Evolutionary conservation across 257 asterid genomes (phyloP).

Genomic region (Jacaranda copaia): DNA sequence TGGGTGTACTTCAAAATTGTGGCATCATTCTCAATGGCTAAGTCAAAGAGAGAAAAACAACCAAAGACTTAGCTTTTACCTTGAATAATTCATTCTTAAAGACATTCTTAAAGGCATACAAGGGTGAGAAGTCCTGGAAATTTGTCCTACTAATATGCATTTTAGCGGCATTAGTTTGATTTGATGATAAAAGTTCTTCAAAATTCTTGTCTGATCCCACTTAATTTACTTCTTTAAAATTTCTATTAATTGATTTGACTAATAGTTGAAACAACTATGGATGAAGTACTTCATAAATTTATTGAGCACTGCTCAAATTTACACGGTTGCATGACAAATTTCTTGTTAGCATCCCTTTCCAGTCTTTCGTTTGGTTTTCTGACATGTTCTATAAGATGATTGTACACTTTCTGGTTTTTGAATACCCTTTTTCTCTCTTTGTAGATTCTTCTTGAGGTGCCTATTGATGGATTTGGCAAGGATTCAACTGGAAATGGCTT

Average conservation of each 20-base stretch:
- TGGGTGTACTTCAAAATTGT: neutral
- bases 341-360: neutral
- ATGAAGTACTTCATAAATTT: neutral
- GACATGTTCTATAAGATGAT: neutral
- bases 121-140: neutral
- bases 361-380: neutral
- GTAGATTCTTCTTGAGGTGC: constrained; percentile 90
- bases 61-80: neutral
- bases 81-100: neutral
- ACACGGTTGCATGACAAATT: neutral
- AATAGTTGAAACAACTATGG: neutral
- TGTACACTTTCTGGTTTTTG: constrained; percentile 5
- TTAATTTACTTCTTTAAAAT: neutral
- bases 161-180: neutral
- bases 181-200: neutral
- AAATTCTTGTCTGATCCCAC: neutral
- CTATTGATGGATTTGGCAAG: constrained; percentile 59
- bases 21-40: neutral
- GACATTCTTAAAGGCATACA: neutral
- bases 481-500: constrained; percentile 89
- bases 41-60: constrained; percentile 4
- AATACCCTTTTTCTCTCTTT: constrained; percentile 29
- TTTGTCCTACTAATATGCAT: neutral
- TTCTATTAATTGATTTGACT: neutral
- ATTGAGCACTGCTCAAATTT: neutral